Evolutionary conservation across 805 yeast genomes (phyloP).

Genomic region (Metschnikowia kofuensis): DNA sequence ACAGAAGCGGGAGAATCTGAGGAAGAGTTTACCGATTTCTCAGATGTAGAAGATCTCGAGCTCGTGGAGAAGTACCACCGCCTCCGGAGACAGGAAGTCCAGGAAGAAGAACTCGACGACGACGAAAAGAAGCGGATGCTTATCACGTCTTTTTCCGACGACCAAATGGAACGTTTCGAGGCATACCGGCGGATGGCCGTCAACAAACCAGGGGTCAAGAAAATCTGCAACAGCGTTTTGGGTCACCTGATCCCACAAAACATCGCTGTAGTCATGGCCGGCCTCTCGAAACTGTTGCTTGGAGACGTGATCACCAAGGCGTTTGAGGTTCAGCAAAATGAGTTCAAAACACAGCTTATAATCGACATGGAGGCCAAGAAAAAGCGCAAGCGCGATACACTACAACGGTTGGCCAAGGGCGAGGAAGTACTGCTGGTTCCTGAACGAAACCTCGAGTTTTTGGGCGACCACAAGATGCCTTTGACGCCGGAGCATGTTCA

Average conservation of each 20-base stretch:
- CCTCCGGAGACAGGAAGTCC: constrained; percentile 31
- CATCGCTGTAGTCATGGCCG: constrained; percentile 77
- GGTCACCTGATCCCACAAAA: constrained; percentile 80
- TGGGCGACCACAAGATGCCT: constrained; percentile 53
- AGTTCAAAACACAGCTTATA: constrained; percentile 41
- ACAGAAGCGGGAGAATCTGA: constrained; percentile 23
- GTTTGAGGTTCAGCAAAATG: constrained; percentile 61
- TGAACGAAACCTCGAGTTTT: constrained; percentile 28
- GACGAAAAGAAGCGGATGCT: constrained; percentile 62
- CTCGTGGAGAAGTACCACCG: constrained; percentile 29
- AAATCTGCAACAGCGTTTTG: constrained; percentile 71
- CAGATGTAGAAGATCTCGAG: constrained; percentile 34
- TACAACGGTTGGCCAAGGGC: constrained; percentile 41
- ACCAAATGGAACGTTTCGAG: constrained; percentile 84
- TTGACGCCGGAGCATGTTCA: constrained; percentile 79
- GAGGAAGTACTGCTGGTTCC: constrained; percentile 16
- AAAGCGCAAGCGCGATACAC: constrained; percentile 28
- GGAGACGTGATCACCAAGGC: constrained; percentile 88
- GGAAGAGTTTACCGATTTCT: constrained; percentile 24
- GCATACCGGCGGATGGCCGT: constrained; percentile 71
- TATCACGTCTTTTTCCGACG: constrained; percentile 70
- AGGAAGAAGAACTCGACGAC: constrained; percentile 26
- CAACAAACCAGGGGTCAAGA: constrained; percentile 69
- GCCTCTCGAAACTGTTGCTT: constrained; percentile 83
- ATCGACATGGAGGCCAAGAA: constrained; percentile 38